Base-by-base conservation (phyloP, 306 rosid species). In the Potentilla sterilis region DNA sequence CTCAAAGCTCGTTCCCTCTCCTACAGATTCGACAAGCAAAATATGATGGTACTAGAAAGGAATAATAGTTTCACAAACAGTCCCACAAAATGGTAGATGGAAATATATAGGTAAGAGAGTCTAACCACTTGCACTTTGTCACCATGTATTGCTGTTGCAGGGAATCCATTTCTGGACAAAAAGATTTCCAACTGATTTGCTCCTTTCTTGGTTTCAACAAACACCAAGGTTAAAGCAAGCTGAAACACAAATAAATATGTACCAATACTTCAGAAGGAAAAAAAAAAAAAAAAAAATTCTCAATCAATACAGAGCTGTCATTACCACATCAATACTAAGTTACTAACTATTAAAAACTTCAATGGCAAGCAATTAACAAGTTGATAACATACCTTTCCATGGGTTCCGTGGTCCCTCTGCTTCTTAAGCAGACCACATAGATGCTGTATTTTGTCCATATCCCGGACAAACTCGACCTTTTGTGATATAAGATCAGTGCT, bases 181-280 rank as follows among this genome's bases (percentile, higher is more conserved):
- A 81, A 79, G 58, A 58, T 66, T 42, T 83, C 86, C 58, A 79
- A 59, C 4, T 80, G 72, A 79, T 83, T 78, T 21, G 83, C 83
- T 19, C 86, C 78, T 54, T 76, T 75, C 71, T 79, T 83, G 8
- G 86, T 83, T 78, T 83, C 86, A 40, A 83, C 86, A 83, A 83
- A 83, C 13, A 83, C 78, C 61, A 83, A 69, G 47, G 86, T 79
- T 38, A 79, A 83, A 32, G 81, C 78, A 70, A 43, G 72, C 86
- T 79, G 75, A 72, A 61, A 22, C 19, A 49, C 9, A 22, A 41
- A 72, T 37, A 48, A 2, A 1, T 49, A 19, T 1, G 47, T 7
- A 12, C 4, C 59, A 58, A 43, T 15, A 47, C 58, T 3, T 49
- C 0, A 15, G 48, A n/a, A 37, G 28, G 28, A 28, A 28, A 37